phyloP scores from a whole-genome alignment of 2,329 filamentous ascomycete genomes.

The Hymenoscyphus repandus region DNA sequence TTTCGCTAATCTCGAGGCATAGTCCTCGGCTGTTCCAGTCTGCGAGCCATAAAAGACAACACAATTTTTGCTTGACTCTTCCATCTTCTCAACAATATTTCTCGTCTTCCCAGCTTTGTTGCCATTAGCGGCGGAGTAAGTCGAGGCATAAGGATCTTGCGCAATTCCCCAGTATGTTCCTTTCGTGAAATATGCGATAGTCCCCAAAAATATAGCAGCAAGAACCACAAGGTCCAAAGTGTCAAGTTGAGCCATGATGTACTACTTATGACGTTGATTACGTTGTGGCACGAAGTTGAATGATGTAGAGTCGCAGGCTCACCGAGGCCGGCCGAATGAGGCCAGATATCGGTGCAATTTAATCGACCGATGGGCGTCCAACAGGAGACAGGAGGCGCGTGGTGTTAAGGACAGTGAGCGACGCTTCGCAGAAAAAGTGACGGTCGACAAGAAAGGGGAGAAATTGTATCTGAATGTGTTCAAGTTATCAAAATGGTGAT shows the following conservation, averaged over 20 bases:
- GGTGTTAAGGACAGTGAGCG: too few species aligned
- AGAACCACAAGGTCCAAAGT: conserved; percentile 94
- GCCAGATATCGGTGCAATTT: neutral
- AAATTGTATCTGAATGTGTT: too few species aligned
- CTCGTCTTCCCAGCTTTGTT: conserved; percentile 78
- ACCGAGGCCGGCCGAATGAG: neutral
- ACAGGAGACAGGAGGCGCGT: too few species aligned
- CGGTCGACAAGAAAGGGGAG: too few species aligned
- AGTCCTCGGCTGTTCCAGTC: conserved; percentile 97
- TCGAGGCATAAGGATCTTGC: conserved; percentile 82
- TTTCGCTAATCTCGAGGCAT: conserved; percentile 92
- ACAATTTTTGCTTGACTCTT: conserved; percentile 93
- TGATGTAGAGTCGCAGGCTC: too few species aligned
- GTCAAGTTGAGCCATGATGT: conserved; percentile 85
- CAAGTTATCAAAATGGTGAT: too few species aligned
- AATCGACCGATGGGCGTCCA: too few species aligned
- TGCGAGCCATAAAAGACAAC: conserved; percentile 98
- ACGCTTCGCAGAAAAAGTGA: too few species aligned
- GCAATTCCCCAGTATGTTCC: conserved; percentile 86
- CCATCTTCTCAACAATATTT: conserved; percentile 93
- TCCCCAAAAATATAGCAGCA: conserved; percentile 75
- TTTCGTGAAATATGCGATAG: conserved; percentile 94
- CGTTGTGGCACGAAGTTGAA: too few species aligned
- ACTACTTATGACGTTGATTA: too few species aligned
- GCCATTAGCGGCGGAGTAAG: conserved; percentile 63